phyloP scores from a whole-genome alignment of 2,329 filamentous ascomycete genomes.

The Spiromastix sp. region DNA sequence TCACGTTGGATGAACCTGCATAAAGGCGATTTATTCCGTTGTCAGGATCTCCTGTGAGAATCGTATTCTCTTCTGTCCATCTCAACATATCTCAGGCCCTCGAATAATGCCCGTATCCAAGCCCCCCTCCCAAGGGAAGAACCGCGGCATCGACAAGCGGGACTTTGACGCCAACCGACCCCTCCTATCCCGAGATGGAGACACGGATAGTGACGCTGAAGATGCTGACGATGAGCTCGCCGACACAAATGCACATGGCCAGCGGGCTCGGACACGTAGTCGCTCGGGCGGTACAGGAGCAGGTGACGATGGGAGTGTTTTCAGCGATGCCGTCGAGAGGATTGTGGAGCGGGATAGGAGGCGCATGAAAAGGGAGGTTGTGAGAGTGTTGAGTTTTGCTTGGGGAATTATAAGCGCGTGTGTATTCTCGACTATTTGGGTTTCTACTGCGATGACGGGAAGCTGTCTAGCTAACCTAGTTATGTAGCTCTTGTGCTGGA shows the following conservation, averaged over 20 bases:
- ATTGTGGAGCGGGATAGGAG: constrained; percentile 48
- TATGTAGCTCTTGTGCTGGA: constrained; percentile 65
- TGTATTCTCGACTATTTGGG: constrained; percentile 8
- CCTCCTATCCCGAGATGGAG: constrained; percentile 11
- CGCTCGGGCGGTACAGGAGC: not conserved
- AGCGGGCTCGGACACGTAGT: constrained; percentile 8
- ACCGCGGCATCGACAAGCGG: constrained; percentile 34
- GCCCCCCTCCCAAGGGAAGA: not conserved
- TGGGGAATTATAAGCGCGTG: constrained; percentile 53
- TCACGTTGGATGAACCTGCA: too few relatives aligned
- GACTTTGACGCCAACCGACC: constrained; percentile 37
- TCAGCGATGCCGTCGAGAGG: constrained; percentile 51
- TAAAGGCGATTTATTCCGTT: too few relatives aligned
- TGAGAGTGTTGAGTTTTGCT: constrained; percentile 46
- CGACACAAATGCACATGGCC: constrained; percentile 2
- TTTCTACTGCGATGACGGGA: not conserved
- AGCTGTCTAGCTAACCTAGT: too few relatives aligned
- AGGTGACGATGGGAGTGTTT: constrained; percentile 31
- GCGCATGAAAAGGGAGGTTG: constrained; percentile 42
- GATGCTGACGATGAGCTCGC: constrained; percentile 8
- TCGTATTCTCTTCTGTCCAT: too few relatives aligned
- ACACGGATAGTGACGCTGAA: constrained; percentile 9
- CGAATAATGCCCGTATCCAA: not conserved
- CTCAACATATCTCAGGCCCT: too few relatives aligned
- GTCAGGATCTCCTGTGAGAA: too few relatives aligned